Evolutionary conservation across 805 yeast species (phyloP).

Genomic region (Metschnikowia bowlesiae): DNA sequence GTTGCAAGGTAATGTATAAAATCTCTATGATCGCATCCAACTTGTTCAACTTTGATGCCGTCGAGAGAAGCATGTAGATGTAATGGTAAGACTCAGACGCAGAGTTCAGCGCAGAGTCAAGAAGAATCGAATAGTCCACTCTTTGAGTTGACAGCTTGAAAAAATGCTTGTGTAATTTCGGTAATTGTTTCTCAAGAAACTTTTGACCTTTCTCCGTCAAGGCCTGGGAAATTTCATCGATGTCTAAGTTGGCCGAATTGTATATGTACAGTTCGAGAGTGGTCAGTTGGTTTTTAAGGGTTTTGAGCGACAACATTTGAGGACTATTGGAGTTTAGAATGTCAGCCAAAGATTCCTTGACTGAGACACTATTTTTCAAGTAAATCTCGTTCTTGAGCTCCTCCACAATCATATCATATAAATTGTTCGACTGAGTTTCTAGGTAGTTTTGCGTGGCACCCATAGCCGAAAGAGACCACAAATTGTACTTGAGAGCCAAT

Average conservation of each 20-base stretch:
- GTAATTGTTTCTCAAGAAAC: constrained; percentile 28
- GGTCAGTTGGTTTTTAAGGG: constrained; percentile 29
- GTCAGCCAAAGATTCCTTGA: constrained; percentile 12
- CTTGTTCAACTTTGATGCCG: constrained; percentile 57
- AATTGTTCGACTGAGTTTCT: constrained; percentile 51
- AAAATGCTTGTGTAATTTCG: constrained; percentile 23
- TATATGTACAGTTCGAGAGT: constrained; percentile 52
- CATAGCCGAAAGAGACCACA: constrained; percentile 59
- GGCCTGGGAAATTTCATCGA: constrained; percentile 44
- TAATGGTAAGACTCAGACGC: constrained; percentile 48
- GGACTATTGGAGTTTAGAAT: constrained; percentile 28
- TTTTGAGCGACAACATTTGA: constrained; percentile 31
- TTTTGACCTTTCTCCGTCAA: constrained; percentile 27
- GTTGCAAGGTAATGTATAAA: constrained; percentile 49
- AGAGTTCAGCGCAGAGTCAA: constrained; percentile 27
- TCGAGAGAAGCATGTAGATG: constrained; percentile 48
- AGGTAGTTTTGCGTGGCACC: constrained; percentile 47
- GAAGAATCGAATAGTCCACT: constrained; percentile 27
- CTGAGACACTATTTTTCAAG: constrained; percentile 32
- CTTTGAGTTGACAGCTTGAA: constrained; percentile 13
- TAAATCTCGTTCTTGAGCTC: constrained; percentile 71
- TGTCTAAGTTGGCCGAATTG: constrained; percentile 55
- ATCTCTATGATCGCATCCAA: constrained; percentile 55
- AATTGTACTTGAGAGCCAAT: constrained; percentile 45
- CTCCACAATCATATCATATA: constrained; percentile 71